phyloP scores from a whole-genome alignment of 2,329 filamentous ascomycete genomes.

The Paecilomyces sp. region DNA sequence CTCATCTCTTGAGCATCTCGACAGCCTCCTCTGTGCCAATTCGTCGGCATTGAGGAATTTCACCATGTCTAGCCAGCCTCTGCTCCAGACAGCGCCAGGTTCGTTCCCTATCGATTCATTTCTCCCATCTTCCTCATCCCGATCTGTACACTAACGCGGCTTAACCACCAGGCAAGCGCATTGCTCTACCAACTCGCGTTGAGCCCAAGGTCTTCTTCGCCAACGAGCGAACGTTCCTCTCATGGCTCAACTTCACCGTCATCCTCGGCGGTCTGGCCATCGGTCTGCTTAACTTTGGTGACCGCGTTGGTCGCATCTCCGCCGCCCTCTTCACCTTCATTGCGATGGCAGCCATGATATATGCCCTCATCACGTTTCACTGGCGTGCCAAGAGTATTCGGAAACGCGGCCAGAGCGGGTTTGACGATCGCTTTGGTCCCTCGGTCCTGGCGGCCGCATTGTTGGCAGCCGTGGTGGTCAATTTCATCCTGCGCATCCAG shows the following conservation, averaged over 20 bases:
- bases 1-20: not conserved
- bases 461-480: conserved; percentile 83
- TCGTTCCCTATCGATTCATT: conserved; percentile 23
- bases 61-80: conserved; percentile 90
- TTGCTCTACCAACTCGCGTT: conserved; percentile 93
- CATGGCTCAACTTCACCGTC: conserved; percentile 99
- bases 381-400: conserved; percentile 94
- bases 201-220: conserved; percentile 99
- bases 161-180: conserved; percentile 72
- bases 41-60: not conserved
- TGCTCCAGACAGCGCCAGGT: conserved; percentile 92
- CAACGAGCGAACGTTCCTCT: conserved; percentile 98
- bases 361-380: conserved; percentile 91
- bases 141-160: conserved; percentile 1
- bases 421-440: conserved; percentile 92
- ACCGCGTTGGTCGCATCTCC: conserved; percentile 86
- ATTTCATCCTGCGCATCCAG: conserved; percentile 70
- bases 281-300: conserved; percentile 96
- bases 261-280: conserved; percentile 94
- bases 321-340: conserved; percentile 91
- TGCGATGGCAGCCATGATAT: conserved; percentile 90
- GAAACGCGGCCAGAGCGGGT: conserved; percentile 84
- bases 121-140: conserved; percentile 2
- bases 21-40: not conserved
- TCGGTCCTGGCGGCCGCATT: conserved; percentile 83